Conservation (phyloP, 1,284 basidiomycete species). For the Cystobasidiaceae sp. region DNA sequence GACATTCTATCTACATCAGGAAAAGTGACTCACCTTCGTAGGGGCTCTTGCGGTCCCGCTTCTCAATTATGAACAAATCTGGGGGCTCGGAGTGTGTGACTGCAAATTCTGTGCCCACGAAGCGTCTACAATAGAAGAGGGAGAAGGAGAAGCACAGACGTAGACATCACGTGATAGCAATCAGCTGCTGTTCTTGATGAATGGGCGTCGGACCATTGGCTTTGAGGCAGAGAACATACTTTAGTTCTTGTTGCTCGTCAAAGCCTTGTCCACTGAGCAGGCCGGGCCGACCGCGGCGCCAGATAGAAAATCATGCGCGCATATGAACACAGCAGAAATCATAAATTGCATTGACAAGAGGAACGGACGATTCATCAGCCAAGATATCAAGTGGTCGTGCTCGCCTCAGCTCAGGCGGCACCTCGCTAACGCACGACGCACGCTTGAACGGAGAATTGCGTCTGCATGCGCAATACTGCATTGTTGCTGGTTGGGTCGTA, state of each 20-base stretch:
- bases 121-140: conserved; percentile 54
- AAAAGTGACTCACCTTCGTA: conserved; percentile 11
- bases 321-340: too few species aligned
- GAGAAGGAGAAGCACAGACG: neutral
- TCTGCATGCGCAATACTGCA: conserved; percentile 81
- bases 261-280: conserved; percentile 51
- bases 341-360: too few species aligned
- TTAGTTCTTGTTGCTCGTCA: conserved; percentile 73
- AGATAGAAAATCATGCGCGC: too few species aligned
- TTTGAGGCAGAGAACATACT: conserved; percentile 56
- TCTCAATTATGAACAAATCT: conserved; percentile 75
- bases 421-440: neutral
- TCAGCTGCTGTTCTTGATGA: neutral
- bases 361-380: too few species aligned
- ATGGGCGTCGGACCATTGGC: neutral
- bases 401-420: too few species aligned
- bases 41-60: conserved; percentile 57
- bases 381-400: too few species aligned
- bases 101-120: conserved; percentile 76
- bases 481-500: conserved; percentile 86
- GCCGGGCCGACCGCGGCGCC: too few species aligned
- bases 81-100: conserved; percentile 71
- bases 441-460: conserved; percentile 47
- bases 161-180: neutral
- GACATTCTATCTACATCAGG: too few species aligned